Evolutionary conservation across 495 filamentous ascomycete genomes (phyloP), one percentile per base, ranked within the genome.

Genomic region (Diplogelasinospora grovesii): DNA sequence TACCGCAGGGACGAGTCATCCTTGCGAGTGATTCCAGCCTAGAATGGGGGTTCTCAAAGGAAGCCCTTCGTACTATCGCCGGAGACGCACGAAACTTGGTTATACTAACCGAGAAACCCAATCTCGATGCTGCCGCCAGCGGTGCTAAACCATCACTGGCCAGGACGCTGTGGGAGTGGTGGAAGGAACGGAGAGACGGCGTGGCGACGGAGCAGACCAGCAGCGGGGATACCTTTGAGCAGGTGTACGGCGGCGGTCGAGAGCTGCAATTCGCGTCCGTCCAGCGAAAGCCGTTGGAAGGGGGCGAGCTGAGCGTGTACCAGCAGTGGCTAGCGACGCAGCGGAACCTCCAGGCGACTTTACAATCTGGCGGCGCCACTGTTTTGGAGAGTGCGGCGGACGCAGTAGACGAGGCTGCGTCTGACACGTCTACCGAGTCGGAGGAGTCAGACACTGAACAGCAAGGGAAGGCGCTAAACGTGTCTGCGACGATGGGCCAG

Each of bases 21-120:
- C 72, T 98, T 48, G 89, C 92, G 5, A 95, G 86, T 34, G 89
- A 96, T 58, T 71, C 81, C 0, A 90, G 86, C 21, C 56, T 98
- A 20, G 87, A 92, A 39, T 98, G 93, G 92, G 92, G 92, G 0
- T 95, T 96, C 52, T 92, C 93, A 1, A 85, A 82, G 54, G 81
- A 89, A n/a, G 76, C 89, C 5, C 61, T 97, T n/a, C 73, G 73
- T 29, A 65, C 65, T 16, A 73, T 99, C 36, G 85, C 86, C 0
- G 66, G 72, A 34, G 85, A 93, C 46, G 65, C 78, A 2, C 75
- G 77, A 22, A 98, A 95, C 53, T 64, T 95, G 27, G 73, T 97
- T 20, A 73, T 97, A 37, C 69, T 98, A 19, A 94, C 92, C 0
- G 87, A 97, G 52, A 72, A 68, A 43, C 65, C 71, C 3, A 64